These are phyloP conservation scores for Ophiostoma novo-ulmi DNA, from an alignment of 2,329 filamentous ascomycete genomes.

Conservation along the genomic window DNA sequence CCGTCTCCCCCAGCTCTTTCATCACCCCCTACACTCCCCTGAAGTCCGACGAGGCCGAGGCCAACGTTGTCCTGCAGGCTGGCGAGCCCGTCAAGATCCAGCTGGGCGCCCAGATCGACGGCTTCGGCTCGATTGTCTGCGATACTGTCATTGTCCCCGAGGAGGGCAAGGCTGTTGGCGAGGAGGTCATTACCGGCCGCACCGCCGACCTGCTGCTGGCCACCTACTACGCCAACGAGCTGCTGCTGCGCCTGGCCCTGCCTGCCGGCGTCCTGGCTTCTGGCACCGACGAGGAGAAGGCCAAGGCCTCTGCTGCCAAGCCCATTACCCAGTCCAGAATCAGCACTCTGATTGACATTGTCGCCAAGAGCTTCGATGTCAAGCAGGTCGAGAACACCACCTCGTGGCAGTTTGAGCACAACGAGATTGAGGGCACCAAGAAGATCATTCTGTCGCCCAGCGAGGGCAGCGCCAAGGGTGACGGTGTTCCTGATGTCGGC, in stretches of 20 bases:
- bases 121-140: slow-evolving; percentile 93
- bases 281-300: slow-evolving; percentile 90
- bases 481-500: slow-evolving; percentile 79
- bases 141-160: slow-evolving; percentile 74
- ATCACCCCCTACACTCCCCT: slow-evolving; percentile 96
- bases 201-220: slow-evolving; percentile 83
- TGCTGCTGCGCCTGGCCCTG: slow-evolving; percentile 83
- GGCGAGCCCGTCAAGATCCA: slow-evolving; percentile 95
- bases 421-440: slow-evolving; percentile 96
- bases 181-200: slow-evolving; percentile 65
- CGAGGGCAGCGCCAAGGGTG: slow-evolving; percentile 86
- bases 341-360: slow-evolving; percentile 80
- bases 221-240: slow-evolving; percentile 92
- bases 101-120: slow-evolving; percentile 95
- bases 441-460: slow-evolving; percentile 90
- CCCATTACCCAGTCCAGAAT: slow-evolving; percentile 81
- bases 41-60: slow-evolving; percentile 79
- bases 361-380: slow-evolving; percentile 84
- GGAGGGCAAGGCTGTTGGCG: slow-evolving; percentile 48
- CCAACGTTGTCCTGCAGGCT: slow-evolving; percentile 69
- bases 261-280: slow-evolving; percentile 79
- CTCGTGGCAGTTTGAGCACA: slow-evolving; percentile 91
- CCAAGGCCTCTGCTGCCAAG: slow-evolving; percentile 79
- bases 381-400: slow-evolving; percentile 96
- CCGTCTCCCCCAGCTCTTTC: slow-evolving; percentile 87